Conservation (phyloP, 805 yeast species). For the Yamadazyma kitorensis region DNA sequence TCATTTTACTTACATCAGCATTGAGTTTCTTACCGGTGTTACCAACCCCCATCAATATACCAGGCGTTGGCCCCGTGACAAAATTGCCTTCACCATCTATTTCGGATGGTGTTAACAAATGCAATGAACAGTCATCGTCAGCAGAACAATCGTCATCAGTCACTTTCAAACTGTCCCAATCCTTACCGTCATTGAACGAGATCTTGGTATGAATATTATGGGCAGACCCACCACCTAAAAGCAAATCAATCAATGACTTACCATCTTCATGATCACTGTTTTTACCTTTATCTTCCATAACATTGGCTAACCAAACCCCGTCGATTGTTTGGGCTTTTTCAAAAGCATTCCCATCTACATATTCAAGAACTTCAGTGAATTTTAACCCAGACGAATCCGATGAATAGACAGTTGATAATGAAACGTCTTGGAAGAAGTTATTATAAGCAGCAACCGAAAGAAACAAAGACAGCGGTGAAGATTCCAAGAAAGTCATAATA, state of each 20-base stretch:
- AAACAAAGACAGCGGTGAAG: conserved; percentile 35
- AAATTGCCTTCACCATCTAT: conserved; percentile 40
- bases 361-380: conserved; percentile 43
- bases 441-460: conserved; percentile 15
- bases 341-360: conserved; percentile 41
- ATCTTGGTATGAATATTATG: conserved; percentile 31
- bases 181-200: conserved; percentile 51
- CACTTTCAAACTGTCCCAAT: conserved; percentile 47
- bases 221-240: conserved; percentile 18
- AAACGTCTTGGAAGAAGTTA: conserved; percentile 8
- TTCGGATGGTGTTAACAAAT: conserved; percentile 30
- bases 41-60: conserved; percentile 36
- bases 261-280: conserved; percentile 12
- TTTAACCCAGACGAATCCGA: conserved; percentile 59
- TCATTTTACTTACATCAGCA: conserved; percentile 14
- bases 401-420: conserved; percentile 38
- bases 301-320: conserved; percentile 59
- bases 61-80: conserved; percentile 56
- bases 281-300: conserved; percentile 16
- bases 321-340: conserved; percentile 51
- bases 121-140: conserved; percentile 49
- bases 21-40: conserved; percentile 26
- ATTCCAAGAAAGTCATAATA: conserved; percentile 34
- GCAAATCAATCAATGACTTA: conserved; percentile 24
- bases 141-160: conserved; percentile 46